Evolutionary conservation across 176 grass and related monocot genomes (phyloP), one percentile per base, ranked within the genome.

Genomic region (Ensete ventricosum): DNA sequence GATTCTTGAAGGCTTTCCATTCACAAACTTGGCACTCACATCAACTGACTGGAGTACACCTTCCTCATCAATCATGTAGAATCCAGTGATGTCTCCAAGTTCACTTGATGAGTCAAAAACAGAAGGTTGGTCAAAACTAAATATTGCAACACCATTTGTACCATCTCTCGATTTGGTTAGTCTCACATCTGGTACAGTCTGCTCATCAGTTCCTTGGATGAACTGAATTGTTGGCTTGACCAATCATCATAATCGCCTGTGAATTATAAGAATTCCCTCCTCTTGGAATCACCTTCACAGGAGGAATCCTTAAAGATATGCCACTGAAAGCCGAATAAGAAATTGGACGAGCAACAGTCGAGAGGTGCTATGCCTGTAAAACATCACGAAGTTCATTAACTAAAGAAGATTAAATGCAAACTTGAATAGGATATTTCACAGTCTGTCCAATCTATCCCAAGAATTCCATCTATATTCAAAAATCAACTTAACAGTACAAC

Each of bases 151-250:
- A 25, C 95, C 95, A 71, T 94, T 93, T 9, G 70, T 86, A 62
- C 95, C 95, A 69, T 99, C 90, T 13, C 86, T 86, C 12, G 90
- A 99, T 86, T 94, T 99, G 54, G 90, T 94, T 76, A 99, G 82
- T 11, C 82, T 85, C 69, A 99, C 88, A 66, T 99, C 91, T 2
- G 95, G 95, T 64, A 99, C 85, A 14, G 90, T 99, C 86, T 94
- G 90, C 64, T 99, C 90, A 72, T 99, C 88, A 3, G 88, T 94
- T 73, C 95, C 90, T 73, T 89, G 90, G 80, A 99, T 91, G 86
- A 99, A 99, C 76, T 94, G 95, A 80, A 99, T 99, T 26, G 81
- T 19, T 24, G 92, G 85, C 73, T 87, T 94, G 54, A 79, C 74
- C 86, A 71, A 71, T 76, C 76, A 87, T 89, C 75, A 73, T 68